A percentile compares a stretch with the other conserved stretches of the same genome.
These are phyloP conservation scores for Neopestalotiopsis clavispora DNA, from an alignment of 2,329 filamentous ascomycete genomes.

Conservation along the genomic window DNA sequence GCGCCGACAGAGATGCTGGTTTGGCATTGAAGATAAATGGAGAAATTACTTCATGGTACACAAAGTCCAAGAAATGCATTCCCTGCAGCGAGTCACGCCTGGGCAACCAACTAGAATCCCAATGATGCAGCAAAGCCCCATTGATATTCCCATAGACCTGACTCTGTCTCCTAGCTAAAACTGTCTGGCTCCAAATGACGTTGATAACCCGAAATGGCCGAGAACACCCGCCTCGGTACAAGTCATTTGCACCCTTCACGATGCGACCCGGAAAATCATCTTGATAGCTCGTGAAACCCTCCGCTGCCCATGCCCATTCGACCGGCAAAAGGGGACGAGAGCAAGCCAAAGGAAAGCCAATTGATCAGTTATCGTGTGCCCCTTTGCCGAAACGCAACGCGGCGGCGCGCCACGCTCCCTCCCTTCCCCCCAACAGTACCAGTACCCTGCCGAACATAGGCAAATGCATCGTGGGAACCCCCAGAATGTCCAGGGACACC, in stretches of 20 bases:
- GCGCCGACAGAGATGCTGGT: background rate
- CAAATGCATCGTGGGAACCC: constrained; percentile 3
- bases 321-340: background rate
- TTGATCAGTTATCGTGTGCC: constrained; percentile 20
- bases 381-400: constrained; percentile 16
- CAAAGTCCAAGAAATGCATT: background rate
- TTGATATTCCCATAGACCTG: background rate
- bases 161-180: background rate
- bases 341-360: constrained; percentile 9
- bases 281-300: constrained; percentile 21
- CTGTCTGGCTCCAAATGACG: constrained; percentile 9
- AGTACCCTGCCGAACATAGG: background rate
- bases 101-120: background rate
- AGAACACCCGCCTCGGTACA: constrained; percentile 35
- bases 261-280: constrained; percentile 40
- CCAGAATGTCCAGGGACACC: background rate
- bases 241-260: constrained; percentile 25
- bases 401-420: background rate
- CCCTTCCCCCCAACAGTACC: background rate
- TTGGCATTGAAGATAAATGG: background rate
- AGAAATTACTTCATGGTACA: background rate
- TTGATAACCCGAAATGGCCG: constrained; percentile 30
- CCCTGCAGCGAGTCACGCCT: background rate
- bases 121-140: constrained; percentile 24
- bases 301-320: constrained; percentile 5